Conservation (phyloP, 1,139 yeast species). For the Protomyces pachydermus region DNA sequence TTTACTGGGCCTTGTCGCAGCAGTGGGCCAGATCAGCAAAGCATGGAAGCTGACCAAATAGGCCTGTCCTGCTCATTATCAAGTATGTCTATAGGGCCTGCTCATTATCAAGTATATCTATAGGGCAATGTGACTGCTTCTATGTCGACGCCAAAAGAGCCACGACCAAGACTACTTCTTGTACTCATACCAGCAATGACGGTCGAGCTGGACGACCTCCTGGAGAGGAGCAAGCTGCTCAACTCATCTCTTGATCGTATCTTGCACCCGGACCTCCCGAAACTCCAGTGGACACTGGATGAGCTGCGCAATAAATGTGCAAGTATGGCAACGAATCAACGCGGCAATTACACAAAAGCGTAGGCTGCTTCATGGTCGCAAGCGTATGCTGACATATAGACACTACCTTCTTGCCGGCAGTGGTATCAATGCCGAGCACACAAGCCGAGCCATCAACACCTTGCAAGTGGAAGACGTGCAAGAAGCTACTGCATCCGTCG, state of each 20-base stretch:
- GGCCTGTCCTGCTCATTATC: not conserved
- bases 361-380: not conserved
- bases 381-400: not conserved
- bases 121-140: not conserved
- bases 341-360: not conserved
- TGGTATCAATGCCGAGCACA: slow-evolving; percentile 83
- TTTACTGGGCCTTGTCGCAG: slow-evolving; percentile 42
- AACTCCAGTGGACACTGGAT: not conserved
- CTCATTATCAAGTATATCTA: not conserved
- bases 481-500: slow-evolving; percentile 35
- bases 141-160: too few relatives aligned
- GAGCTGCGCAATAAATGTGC: slow-evolving; percentile 2
- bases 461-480: slow-evolving; percentile 36
- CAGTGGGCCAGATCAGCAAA: slow-evolving; percentile 21
- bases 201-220: not conserved
- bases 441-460: slow-evolving; percentile 54
- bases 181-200: not conserved
- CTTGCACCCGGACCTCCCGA: slow-evolving; percentile 6
- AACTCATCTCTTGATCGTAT: not conserved
- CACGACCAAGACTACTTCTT: not conserved
- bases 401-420: slow-evolving; percentile 86
- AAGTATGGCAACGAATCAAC: not conserved
- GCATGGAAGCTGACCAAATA: slow-evolving; percentile 23
- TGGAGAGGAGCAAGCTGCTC: not conserved
- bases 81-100: too few relatives aligned